Conservation (phyloP, 495 filamentous ascomycete genomes). For the Penicillium macrosclerotiorum region DNA sequence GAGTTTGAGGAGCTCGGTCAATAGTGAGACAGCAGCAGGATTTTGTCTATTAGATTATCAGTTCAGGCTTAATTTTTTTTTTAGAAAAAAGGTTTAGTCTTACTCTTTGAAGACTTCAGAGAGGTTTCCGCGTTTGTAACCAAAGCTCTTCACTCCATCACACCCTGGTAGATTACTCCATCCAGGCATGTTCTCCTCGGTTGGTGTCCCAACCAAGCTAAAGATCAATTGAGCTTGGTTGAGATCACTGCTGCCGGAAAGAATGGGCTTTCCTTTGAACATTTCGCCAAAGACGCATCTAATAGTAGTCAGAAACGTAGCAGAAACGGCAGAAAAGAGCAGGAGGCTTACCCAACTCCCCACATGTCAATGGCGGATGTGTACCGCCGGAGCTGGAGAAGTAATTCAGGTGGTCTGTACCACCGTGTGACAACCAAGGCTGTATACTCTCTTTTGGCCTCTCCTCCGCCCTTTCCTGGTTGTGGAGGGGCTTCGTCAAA, state of each 20-base stretch:
- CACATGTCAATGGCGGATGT: constrained; percentile 97
- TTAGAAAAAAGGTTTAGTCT: constrained; percentile 16
- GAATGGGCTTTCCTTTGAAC: constrained; percentile 90
- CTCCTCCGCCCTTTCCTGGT: constrained; percentile 76
- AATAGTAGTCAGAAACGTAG: background rate
- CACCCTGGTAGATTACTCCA: constrained; percentile 80
- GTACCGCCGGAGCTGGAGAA: constrained; percentile 82
- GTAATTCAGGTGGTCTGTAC: constrained; percentile 93
- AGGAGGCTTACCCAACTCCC: constrained; percentile 77
- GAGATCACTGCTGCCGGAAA: constrained; percentile 81
- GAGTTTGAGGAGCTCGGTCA: constrained; percentile 80
- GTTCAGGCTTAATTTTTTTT: no score
- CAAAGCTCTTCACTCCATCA: constrained; percentile 67
- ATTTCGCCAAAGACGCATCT: constrained; percentile 98
- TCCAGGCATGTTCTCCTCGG: constrained; percentile 89
- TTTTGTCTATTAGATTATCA: constrained; percentile 35
- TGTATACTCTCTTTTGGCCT: constrained; percentile 88
- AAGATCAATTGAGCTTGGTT: constrained; percentile 93
- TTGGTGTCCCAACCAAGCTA: constrained; percentile 87
- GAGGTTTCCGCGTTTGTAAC: constrained; percentile 63
- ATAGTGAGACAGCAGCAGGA: constrained; percentile 68
- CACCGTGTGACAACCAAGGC: constrained; percentile 92
- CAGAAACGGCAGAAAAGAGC: background rate
- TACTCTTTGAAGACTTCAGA: constrained; percentile 69
- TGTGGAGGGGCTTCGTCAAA: constrained; percentile 85